Evolutionary conservation across 2,329 filamentous ascomycete species (phyloP).

Genomic region (Neofusicoccum laricinum): DNA sequence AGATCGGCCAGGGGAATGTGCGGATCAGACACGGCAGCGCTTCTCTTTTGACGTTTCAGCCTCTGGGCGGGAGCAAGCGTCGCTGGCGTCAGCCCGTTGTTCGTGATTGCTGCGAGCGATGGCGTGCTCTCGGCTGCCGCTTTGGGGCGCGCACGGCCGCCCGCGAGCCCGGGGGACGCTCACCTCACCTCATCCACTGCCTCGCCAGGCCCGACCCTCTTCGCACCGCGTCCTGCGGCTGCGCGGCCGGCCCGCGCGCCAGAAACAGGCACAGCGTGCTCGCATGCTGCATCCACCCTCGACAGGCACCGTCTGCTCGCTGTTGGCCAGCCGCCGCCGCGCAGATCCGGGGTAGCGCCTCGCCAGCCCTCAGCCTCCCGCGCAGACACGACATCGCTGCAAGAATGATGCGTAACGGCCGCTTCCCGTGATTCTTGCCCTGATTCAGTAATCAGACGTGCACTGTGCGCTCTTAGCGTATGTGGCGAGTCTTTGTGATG

Average conservation of each 20-base stretch:
- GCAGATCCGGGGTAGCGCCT: slow-evolving; percentile 8
- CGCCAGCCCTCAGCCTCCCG: background rate
- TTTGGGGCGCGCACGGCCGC: background rate
- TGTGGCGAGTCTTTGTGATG: slow-evolving; percentile 17
- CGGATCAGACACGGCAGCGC: background rate
- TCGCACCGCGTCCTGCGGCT: background rate
- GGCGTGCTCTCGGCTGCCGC: slow-evolving; percentile 5
- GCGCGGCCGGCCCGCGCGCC: background rate
- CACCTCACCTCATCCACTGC: background rate
- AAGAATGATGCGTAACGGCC: slow-evolving; percentile 10
- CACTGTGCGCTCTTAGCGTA: slow-evolving; percentile 11
- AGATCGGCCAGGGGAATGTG: background rate
- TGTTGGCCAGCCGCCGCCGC: background rate
- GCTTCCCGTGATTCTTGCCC: slow-evolving; percentile 1
- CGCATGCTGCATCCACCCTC: background rate
- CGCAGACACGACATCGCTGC: slow-evolving; percentile 4
- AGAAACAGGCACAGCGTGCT: background rate
- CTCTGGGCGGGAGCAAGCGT: background rate
- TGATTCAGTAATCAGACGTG: slow-evolving; percentile 9
- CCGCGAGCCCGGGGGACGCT: background rate
- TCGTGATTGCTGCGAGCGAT: slow-evolving; percentile 8
- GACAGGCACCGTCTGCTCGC: background rate
- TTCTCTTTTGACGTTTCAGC: background rate
- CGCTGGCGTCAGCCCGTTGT: background rate
- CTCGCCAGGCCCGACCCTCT: background rate